Evolutionary conservation across 2,329 filamentous ascomycete species (phyloP), one percentile per base, ranked within the genome.

Genomic region (Botrytis pseudocinerea): DNA sequence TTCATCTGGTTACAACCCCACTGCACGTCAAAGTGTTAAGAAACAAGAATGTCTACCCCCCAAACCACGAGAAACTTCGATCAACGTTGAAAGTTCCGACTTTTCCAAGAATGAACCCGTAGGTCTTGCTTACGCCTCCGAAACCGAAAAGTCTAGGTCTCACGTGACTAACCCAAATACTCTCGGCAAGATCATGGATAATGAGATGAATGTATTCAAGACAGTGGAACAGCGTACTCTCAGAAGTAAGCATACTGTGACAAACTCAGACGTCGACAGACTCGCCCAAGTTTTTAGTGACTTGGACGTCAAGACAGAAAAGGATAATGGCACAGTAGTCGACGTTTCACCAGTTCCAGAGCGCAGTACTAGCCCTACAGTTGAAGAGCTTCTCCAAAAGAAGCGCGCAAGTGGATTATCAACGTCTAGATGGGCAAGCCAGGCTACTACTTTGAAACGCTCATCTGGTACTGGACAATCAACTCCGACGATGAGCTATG

Each of bases 391-490:
- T 25, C 46, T 65, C 18, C 61, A 51, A 35, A 71, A 71, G n/a
- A 71, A 65, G 48, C 51, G 57, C 28, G 42, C 20, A 0, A 48
- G 42, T 10, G 71, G 71, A 42, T 59, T 73, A 6, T 46, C 71
- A 20, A 57, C 59, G 14, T 73, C 71, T 18, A 73, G 42, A 57
- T 73, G 71, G 71, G 71, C 71, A 44, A 51, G n/a, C 14, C 40
- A 70, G 35, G 22, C 12, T 20, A 14, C 65, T 4, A 28, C 40
- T 7, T 63, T 46, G 35, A 63, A 54, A 10, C 46, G 57, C 35
- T 18, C 10, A 22, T 1, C 51, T 38, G 18, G 20, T 46, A 69
- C 32, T 38, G 28, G 42, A 28, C 12, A 16, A 28, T n/a, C 51
- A 28, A 61, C 9, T 42, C 4, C 51, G 4, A n/a, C 8, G 4